These are phyloP conservation scores for Acacia concinna DNA, from an alignment of 331 rosid genomes.

Conservation along the genomic window DNA sequence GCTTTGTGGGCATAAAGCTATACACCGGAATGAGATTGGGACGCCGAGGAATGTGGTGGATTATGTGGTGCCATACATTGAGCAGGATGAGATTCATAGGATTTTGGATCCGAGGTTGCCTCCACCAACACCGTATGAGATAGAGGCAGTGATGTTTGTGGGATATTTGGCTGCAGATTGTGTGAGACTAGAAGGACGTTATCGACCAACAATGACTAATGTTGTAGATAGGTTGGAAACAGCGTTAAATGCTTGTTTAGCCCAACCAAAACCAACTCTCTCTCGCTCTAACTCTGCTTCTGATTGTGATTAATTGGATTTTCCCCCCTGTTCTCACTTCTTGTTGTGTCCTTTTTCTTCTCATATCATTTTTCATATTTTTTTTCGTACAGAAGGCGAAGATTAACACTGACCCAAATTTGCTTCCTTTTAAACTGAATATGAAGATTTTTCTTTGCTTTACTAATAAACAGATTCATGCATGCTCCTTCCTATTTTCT, in stretches of 20 bases:
- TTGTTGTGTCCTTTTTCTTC: not conserved
- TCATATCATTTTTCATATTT: not conserved
- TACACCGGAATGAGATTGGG: slow-evolving; percentile 67
- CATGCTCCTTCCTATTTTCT: slow-evolving; percentile 25
- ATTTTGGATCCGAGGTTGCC: slow-evolving; percentile 64
- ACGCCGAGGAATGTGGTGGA: slow-evolving; percentile 85
- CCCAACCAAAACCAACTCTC: slow-evolving; percentile 24
- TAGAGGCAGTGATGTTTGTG: slow-evolving; percentile 72
- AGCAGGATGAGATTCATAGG: slow-evolving; percentile 76
- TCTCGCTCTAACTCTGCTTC: slow-evolving; percentile 38
- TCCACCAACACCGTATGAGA: slow-evolving; percentile 77
- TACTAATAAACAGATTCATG: slow-evolving; percentile 16
- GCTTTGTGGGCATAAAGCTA: slow-evolving; percentile 63
- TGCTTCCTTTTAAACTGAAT: not conserved
- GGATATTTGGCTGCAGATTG: slow-evolving; percentile 88
- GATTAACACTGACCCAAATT: not conserved
- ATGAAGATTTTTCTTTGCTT: slow-evolving; percentile 6
- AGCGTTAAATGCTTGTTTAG: slow-evolving; percentile 65
- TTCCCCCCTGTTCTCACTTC: not conserved
- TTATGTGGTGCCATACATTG: slow-evolving; percentile 60
- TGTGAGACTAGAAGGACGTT: slow-evolving; percentile 56
- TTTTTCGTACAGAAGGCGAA: not conserved
- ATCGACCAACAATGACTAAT: slow-evolving; percentile 66
- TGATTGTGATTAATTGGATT: not conserved
- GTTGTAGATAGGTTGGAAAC: slow-evolving; percentile 60